Evolutionary conservation across 805 yeast genomes (phyloP).

Genomic region (Monosporozyma servazzii): DNA sequence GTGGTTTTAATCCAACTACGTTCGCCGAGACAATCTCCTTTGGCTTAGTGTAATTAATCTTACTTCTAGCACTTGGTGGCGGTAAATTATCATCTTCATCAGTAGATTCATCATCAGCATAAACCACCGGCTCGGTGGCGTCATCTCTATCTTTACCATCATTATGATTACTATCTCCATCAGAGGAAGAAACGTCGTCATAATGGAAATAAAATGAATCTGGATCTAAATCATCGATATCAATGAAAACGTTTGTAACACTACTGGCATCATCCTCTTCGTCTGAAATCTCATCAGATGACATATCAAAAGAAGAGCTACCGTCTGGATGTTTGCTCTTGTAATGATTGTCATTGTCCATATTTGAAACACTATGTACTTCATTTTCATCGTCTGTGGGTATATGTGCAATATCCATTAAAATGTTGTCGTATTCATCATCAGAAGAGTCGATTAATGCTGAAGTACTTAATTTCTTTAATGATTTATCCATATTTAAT

Average conservation of each 20-base stretch:
- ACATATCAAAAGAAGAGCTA: conserved; percentile 1
- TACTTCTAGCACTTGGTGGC: conserved; percentile 45
- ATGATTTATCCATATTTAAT: conserved; percentile 6
- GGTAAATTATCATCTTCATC: conserved; percentile 88
- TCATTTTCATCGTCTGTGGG: conserved; percentile 30
- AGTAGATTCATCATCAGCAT: conserved; percentile 78
- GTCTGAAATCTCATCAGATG: conserved; percentile 18
- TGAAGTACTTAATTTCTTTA: conserved; percentile 16
- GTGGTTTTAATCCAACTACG: conserved; percentile 79
- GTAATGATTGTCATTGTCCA: conserved; percentile 23
- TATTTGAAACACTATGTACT: conserved; percentile 9
- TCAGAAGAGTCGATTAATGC: conserved; percentile 17
- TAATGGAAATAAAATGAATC: conserved; percentile 30
- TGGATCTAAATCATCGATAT: conserved; percentile 32
- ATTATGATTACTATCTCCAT: conserved; percentile 8
- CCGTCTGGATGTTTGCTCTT: conserved; percentile 2
- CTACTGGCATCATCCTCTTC: conserved; percentile 32
- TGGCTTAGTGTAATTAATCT: conserved; percentile 63
- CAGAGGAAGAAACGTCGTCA: conserved; percentile 45
- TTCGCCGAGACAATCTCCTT: conserved; percentile 88
- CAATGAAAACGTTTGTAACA: conserved; percentile 32
- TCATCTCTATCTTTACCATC: conserved; percentile 21
- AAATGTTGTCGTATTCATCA: conserved; percentile 29
- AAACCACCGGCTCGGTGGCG: conserved; percentile 27
- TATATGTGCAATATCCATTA: conserved; percentile 27